Evolutionary conservation across 2,329 filamentous ascomycete species (phyloP), one percentile per base, ranked within the genome.

Genomic region (Aspergillus neotritici): DNA sequence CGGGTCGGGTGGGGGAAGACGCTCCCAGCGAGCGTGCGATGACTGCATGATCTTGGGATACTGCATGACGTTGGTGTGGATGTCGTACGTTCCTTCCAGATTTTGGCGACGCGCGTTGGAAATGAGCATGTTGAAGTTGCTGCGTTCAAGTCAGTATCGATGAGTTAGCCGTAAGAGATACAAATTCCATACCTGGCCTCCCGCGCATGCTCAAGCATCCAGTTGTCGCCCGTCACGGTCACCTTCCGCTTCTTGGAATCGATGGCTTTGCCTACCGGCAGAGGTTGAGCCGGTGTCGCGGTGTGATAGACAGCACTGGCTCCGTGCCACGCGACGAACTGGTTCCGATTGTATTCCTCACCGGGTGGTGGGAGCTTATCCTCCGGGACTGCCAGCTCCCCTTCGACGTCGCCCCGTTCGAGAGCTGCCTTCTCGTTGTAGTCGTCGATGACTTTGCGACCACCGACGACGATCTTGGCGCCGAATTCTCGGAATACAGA

Each of bases 401-500:
- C 93, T 64, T 96, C 91, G 2, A 87, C 77, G 17, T 83, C 83
- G 15, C 90, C 91, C 40, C 87, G 82, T 37, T 83, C 84, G 37
- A 82, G 80, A 28, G 84, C 84, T 53, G 82, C 83, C 28, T 83
- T 71, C 31, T 87, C 87, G 51, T 89, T 83, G 68, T 97, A 98
- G 67, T 98, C 93, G 63, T 98, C 93, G 36, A 79, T 76, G 55
- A 98, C 77, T 61, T 83, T 84, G 60, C 83, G 86, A 40, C 93
- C 93, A 14, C 89, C 93, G 15, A 98, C 89, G 43, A 98, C 79
- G 58, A 98, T 98, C 50, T 87, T 81, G 5, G 93, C 87, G 45
- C 93, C 93, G 55, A 98, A 98, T 65, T 98, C 93, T 45, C 93
- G 81, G 66, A 97, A 98, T 12, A 98, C 93, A 1, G 93, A 97